Evolutionary conservation across 305 asterid species (phyloP).

Genomic region (Fraxinus floribunda): DNA sequence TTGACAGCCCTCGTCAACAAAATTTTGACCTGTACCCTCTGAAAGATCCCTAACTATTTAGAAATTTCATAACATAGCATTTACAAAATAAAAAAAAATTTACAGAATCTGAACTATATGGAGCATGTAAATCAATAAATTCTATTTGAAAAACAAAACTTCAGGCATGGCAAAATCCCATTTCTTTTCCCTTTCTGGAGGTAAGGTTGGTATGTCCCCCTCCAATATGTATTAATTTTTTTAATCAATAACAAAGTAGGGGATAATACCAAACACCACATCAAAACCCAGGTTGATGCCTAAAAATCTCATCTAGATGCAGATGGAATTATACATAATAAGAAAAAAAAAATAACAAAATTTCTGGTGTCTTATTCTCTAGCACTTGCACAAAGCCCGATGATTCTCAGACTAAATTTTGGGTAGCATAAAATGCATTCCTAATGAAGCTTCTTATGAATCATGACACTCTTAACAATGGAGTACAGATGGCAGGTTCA

Average conservation of each 20-base stretch:
- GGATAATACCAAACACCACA: not conserved
- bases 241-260: not conserved
- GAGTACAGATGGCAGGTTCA: not conserved
- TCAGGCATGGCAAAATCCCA: not conserved
- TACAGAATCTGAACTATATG: not conserved
- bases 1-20: slow-evolving; percentile 40
- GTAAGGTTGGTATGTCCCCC: not conserved
- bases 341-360: not conserved
- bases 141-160: not conserved
- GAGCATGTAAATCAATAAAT: not conserved
- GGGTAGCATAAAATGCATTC: not conserved
- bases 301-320: not conserved
- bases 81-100: not conserved
- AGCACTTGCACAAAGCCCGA: not conserved
- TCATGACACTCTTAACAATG: not conserved
- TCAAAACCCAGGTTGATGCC: not conserved
- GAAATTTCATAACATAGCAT: slow-evolving; percentile 6
- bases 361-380: not conserved
- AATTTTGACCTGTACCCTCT: slow-evolving; percentile 83
- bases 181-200: not conserved
- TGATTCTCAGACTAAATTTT: not conserved
- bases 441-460: not conserved
- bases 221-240: not conserved
- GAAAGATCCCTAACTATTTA: slow-evolving; percentile 25
- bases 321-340: not conserved